These are phyloP conservation scores for Termitomyces sp. DNA, from an alignment of 768 basidiomycete species.

Conservation along the genomic window DNA sequence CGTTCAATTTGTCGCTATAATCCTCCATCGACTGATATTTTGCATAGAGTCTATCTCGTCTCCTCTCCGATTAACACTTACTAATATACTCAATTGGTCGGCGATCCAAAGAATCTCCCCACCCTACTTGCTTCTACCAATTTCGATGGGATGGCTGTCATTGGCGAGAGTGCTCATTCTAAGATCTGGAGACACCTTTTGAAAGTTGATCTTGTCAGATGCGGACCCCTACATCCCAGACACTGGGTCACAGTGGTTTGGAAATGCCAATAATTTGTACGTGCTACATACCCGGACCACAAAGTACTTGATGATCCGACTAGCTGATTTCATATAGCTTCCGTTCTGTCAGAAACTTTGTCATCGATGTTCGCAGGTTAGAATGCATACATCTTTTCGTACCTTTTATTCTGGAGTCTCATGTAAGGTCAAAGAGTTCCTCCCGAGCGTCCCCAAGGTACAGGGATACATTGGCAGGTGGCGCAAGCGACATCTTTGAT, in stretches of 20 bases:
- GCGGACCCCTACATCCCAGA: constrained; percentile 72
- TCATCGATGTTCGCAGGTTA: constrained; percentile 57
- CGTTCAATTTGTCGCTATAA: neutral
- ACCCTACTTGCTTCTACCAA: constrained; percentile 56
- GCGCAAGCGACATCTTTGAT: constrained; percentile 30
- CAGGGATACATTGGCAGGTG: constrained; percentile 82
- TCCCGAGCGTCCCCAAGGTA: constrained; percentile 46
- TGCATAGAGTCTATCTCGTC: constrained; percentile 58
- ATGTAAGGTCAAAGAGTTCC: constrained; percentile 34
- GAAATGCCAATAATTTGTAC: constrained; percentile 68
- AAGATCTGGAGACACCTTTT: neutral
- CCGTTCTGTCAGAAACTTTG: constrained; percentile 68
- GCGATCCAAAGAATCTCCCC: constrained; percentile 65
- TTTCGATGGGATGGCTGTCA: constrained; percentile 71
- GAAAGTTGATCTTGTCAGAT: constrained; percentile 34
- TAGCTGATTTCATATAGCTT: constrained; percentile 34
- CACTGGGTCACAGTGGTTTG: constrained; percentile 55
- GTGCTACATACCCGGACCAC: too few relatives aligned
- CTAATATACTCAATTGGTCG: constrained; percentile 77
- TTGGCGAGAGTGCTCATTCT: constrained; percentile 41
- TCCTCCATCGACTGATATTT: neutral
- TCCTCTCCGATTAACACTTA: constrained; percentile 63
- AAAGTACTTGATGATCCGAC: neutral
- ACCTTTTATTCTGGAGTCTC: neutral
- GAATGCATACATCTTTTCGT: neutral